phyloP scores from a whole-genome alignment of 345 rosid genomes.

The Salix viminalis region DNA sequence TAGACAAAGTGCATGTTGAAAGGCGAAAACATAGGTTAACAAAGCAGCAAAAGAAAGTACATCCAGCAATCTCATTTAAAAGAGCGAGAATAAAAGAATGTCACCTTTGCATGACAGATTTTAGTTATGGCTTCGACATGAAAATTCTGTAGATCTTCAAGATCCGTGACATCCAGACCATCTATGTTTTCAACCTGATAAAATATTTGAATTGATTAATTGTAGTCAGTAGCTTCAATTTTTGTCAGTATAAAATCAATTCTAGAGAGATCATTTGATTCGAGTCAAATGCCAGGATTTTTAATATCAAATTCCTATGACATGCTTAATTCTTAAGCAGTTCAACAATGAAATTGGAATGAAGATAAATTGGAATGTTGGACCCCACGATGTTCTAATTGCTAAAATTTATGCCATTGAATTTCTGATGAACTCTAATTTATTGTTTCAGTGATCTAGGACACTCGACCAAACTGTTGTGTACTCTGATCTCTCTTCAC shows the following conservation, averaged over 20 bases:
- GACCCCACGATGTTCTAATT: too few relatives aligned
- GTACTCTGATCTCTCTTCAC: background rate
- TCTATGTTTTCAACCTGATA: conserved; percentile 54
- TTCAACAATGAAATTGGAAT: background rate
- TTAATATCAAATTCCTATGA: background rate
- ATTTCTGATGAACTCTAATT: background rate
- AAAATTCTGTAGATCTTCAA: conserved; percentile 54
- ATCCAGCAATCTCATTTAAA: background rate
- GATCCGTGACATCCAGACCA: conserved; percentile 37
- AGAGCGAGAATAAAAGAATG: background rate
- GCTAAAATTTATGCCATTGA: background rate
- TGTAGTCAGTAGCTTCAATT: too few relatives aligned
- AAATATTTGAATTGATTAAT: background rate
- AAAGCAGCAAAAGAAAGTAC: background rate
- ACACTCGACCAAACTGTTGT: background rate
- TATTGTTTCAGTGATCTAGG: background rate
- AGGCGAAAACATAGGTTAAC: too few relatives aligned
- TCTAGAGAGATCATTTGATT: background rate
- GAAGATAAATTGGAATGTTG: background rate
- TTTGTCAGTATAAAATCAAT: background rate
- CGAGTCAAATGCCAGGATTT: background rate
- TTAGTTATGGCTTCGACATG: conserved; percentile 54
- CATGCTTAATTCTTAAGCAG: background rate
- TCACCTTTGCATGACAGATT: conserved; percentile 54
- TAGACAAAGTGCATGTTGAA: too few relatives aligned